A percentile compares a stretch with the other conserved stretches of the same genome.
phyloP scores from a whole-genome alignment of 177 flowering plant genomes.

The Telopea speciosissima region DNA sequence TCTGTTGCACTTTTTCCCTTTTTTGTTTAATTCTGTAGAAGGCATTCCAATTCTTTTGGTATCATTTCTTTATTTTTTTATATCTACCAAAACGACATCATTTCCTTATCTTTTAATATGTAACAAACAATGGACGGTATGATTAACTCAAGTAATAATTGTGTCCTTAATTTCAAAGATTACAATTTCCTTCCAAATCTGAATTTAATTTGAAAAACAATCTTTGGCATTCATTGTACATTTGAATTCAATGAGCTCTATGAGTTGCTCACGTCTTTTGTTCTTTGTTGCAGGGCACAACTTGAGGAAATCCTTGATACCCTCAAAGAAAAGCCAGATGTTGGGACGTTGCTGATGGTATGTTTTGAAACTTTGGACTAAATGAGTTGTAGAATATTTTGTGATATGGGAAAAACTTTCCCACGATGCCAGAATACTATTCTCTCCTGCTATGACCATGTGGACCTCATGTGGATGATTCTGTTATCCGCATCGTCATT shows the following conservation, averaged over 20 bases:
- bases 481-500: too few relatives aligned
- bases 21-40: not conserved
- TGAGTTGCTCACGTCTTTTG: not conserved
- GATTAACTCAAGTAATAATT: not conserved
- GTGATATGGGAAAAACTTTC: too few relatives aligned
- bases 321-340: constrained; percentile 93
- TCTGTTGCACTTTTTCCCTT: too few relatives aligned
- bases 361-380: not conserved
- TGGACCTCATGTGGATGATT: too few relatives aligned
- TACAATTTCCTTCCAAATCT: not conserved
- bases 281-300: constrained; percentile 50
- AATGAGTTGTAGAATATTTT: not conserved
- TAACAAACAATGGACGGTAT: not conserved
- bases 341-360: constrained; percentile 79
- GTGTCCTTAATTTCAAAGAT: not conserved
- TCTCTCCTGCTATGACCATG: too few relatives aligned
- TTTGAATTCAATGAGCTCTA: not conserved
- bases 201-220: not conserved
- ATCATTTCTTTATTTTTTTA: not conserved
- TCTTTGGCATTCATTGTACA: not conserved
- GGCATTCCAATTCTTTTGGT: not conserved
- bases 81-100: not conserved
- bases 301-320: constrained; percentile 74
- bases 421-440: too few relatives aligned
- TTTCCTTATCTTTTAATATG: not conserved